A percentile compares a stretch with the other conserved stretches of the same genome.
These are phyloP conservation scores for Candida xyloterini DNA, from an alignment of 805 yeast genomes.

Conservation along the genomic window DNA sequence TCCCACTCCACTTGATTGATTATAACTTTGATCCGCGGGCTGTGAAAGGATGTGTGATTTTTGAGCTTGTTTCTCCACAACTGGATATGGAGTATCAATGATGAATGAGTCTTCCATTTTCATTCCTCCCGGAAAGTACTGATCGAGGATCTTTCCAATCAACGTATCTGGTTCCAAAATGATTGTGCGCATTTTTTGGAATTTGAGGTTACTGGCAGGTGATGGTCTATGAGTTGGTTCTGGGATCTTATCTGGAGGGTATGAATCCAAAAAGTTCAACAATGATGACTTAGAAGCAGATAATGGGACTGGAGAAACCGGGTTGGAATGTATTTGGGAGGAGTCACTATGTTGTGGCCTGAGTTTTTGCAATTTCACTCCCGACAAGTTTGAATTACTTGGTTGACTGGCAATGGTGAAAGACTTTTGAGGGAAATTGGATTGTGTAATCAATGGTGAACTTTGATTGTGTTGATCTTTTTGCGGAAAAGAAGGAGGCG, in stretches of 20 bases:
- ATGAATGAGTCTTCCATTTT: conserved; percentile 59
- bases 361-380: conserved; percentile 7
- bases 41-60: not conserved
- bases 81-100: conserved; percentile 43
- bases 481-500: not conserved
- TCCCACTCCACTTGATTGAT: conserved; percentile 3
- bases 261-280: conserved; percentile 12
- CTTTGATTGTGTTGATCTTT: conserved; percentile 1
- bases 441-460: conserved; percentile 2
- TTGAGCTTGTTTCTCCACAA: conserved; percentile 4
- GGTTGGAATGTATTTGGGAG: conserved; percentile 3
- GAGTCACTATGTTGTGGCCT: conserved; percentile 1
- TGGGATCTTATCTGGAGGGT: conserved; percentile 3
- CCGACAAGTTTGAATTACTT: conserved; percentile 2
- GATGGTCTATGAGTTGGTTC: conserved; percentile 4
- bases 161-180: conserved; percentile 57
- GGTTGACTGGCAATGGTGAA: not conserved
- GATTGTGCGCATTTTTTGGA: not conserved
- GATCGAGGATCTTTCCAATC: conserved; percentile 57
- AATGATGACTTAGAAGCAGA: conserved; percentile 24
- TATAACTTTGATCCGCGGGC: not conserved
- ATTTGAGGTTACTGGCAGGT: not conserved
- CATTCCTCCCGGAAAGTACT: conserved; percentile 68
- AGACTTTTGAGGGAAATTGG: conserved; percentile 2
- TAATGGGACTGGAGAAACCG: conserved; percentile 31